Conservation (phyloP, 164 flowering plant genomes). For the Litsea cubeba region DNA sequence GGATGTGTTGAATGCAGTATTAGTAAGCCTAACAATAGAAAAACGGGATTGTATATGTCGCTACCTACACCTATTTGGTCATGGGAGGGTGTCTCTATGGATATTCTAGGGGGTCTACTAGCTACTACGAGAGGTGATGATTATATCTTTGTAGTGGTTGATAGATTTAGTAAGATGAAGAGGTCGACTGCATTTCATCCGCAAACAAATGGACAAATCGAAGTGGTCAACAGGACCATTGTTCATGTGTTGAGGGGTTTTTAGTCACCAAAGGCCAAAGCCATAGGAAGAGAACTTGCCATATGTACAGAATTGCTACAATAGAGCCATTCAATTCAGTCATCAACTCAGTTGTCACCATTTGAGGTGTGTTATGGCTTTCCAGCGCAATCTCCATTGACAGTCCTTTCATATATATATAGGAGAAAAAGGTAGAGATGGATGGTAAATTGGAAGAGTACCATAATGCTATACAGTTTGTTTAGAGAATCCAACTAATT, state of each 20-base stretch:
- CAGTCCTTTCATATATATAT: not conserved
- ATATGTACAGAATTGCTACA: not conserved
- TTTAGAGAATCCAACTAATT: too few relatives aligned
- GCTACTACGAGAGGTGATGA: not conserved
- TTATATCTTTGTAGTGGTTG: not conserved
- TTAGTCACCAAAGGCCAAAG: not conserved
- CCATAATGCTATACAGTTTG: too few relatives aligned
- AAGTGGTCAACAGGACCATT: not conserved
- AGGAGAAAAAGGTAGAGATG: not conserved
- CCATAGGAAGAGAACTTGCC: not conserved
- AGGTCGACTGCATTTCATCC: not conserved
- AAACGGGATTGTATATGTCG: not conserved
- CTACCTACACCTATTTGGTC: not conserved
- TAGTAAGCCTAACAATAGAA: not conserved
- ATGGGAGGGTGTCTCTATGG: not conserved
- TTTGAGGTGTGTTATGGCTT: not conserved
- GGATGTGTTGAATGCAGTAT: not conserved
- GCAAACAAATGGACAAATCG: not conserved
- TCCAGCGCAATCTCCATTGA: not conserved
- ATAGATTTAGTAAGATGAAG: not conserved
- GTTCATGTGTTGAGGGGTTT: not conserved
- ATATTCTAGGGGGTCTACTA: not conserved
- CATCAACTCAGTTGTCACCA: not conserved
- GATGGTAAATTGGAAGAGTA: not conserved
- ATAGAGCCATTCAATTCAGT: not conserved